These are phyloP conservation scores for Hydnum rufescens DNA, from an alignment of 768 basidiomycete species.

Conservation along the genomic window DNA sequence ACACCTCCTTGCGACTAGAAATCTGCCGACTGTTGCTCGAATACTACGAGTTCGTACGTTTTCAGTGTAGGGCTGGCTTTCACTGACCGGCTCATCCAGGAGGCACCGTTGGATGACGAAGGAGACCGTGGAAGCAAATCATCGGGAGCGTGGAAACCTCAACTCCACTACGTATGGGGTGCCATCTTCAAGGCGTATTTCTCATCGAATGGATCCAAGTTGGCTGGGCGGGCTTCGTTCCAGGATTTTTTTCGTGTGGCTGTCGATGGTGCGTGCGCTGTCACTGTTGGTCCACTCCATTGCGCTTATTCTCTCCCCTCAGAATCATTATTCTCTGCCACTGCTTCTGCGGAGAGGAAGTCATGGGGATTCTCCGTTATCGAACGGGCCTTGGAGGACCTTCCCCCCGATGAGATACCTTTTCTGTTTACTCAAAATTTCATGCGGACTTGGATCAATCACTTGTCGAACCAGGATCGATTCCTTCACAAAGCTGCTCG, in stretches of 20 bases:
- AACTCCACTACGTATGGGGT: conserved; percentile 85
- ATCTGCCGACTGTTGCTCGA: conserved; percentile 49
- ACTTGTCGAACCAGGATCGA: conserved; percentile 71
- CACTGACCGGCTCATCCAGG: conserved; percentile 13
- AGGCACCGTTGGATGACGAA: conserved; percentile 32
- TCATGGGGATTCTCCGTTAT: conserved; percentile 95
- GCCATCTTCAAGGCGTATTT: conserved; percentile 60
- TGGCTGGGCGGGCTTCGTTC: conserved; percentile 38
- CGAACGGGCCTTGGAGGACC: conserved; percentile 51
- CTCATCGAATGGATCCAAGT: conserved; percentile 22
- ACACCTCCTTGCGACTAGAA: conserved; percentile 47
- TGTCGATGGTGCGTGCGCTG: conserved; percentile 57
- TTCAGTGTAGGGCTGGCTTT: conserved; percentile 18
- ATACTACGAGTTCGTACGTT: conserved; percentile 51
- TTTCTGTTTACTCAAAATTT: conserved; percentile 89
- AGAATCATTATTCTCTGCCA: conserved; percentile 78
- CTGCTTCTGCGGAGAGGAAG: conserved; percentile 72
- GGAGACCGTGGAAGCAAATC: conserved; percentile 26
- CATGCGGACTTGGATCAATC: conserved; percentile 94
- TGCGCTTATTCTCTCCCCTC: conserved; percentile 35
- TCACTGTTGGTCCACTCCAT: neutral
- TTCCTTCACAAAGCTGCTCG: conserved; percentile 78
- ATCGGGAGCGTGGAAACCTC: conserved; percentile 56
- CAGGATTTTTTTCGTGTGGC: conserved; percentile 81
- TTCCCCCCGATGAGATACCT: conserved; percentile 45